phyloP scores from a whole-genome alignment of 805 yeast genomes.

The Kazachstania kunashirensis region DNA sequence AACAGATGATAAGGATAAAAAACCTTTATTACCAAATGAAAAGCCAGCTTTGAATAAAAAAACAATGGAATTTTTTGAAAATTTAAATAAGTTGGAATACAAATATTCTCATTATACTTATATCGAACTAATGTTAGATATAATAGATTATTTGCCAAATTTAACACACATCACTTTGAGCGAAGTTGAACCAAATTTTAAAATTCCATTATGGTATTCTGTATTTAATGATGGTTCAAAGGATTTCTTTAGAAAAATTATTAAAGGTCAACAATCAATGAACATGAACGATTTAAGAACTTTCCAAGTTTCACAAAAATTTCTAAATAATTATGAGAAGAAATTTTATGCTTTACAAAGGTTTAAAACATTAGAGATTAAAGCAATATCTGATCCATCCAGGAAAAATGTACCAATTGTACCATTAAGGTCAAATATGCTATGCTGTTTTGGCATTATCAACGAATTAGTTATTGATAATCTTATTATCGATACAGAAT shows the following conservation, averaged over 20 bases:
- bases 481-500: conserved; percentile 39
- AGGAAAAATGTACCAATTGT: conserved; percentile 10
- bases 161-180: conserved; percentile 33
- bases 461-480: conserved; percentile 37
- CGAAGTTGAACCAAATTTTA: conserved; percentile 44
- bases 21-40: neutral
- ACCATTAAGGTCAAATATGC: conserved; percentile 33
- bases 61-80: conserved; percentile 1
- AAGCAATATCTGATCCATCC: conserved; percentile 11
- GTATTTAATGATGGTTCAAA: conserved; percentile 27
- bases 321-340: conserved; percentile 21
- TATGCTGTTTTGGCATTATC: conserved; percentile 38
- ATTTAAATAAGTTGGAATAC: conserved; percentile 14
- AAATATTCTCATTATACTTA: conserved; percentile 26
- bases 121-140: conserved; percentile 32
- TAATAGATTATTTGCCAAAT: conserved; percentile 41
- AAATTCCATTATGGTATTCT: conserved; percentile 38
- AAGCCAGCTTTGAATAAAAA: neutral
- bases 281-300: conserved; percentile 24
- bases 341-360: conserved; percentile 24
- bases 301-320: conserved; percentile 23
- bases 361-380: conserved; percentile 20
- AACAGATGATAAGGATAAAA: no score
- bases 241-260: conserved; percentile 27
- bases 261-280: conserved; percentile 27